Base-by-base conservation (phyloP, 2,329 filamentous ascomycete genomes). In the Tolypocladium capitatum region DNA sequence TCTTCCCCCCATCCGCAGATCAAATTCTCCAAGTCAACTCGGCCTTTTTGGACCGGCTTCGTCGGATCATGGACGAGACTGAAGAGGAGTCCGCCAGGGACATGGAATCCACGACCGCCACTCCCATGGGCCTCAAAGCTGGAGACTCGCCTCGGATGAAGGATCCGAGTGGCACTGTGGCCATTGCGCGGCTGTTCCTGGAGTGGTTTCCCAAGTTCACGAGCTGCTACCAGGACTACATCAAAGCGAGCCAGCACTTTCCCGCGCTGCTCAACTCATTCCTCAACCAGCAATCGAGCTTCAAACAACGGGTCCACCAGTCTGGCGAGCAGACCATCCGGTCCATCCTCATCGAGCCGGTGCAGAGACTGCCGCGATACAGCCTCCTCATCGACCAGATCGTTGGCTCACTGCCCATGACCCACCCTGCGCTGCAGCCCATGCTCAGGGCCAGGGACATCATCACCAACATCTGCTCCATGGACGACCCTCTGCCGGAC, bases 351-450 rank as follows among this genome's bases (percentile, higher is more conserved):
- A 98, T 98, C 62, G 92, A 98, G 65, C 92, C 92, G 2, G 90
- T 98, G 0, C 92, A 98, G 64, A 78, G 92, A 46, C 75, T 98
- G 46, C 92, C 92, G 27, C 83, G 92, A 27, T 98, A 98, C 68
- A 96, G 88, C 59, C 73, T 98, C 33, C 84, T 97, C 60, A 97
- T 98, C 57, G 92, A 98, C 68, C 90, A 94, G 59, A 96, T 98
- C 60, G 79, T 92, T 43, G 81, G 83, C 54, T 89, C 85, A 51
- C 75, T 97, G 18, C 90, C 91, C 5, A 79, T 90, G 45, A 81
- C 85, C 9, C 90, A 97, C 61, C 86, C 89, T 3, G 90, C 90
- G 0, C 74, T 95, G 46, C 83, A 85, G 55, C 75, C 77, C 3
- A 83, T 98, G 67, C 76, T 96, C 38, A 90, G 88, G 61, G 90